Conservation (phyloP, 2,329 filamentous ascomycete genomes). For the Ophiostoma angusticollis region DNA sequence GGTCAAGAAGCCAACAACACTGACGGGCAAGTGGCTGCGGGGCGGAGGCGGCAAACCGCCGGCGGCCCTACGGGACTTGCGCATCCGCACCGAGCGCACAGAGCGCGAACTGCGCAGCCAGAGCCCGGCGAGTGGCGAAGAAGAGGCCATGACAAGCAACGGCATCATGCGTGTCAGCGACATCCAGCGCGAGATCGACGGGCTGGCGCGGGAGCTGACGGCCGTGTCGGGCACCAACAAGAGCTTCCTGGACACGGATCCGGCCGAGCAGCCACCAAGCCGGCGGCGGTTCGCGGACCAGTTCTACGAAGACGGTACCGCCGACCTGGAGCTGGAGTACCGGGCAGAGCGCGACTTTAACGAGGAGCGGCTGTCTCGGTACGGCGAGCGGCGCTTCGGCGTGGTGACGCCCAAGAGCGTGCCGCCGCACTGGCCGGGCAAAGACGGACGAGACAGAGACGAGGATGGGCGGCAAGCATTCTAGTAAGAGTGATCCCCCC, state of each 20-base stretch:
- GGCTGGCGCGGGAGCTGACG: slow-evolving; percentile 16
- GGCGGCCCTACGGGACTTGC: slow-evolving; percentile 11
- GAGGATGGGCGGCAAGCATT: slow-evolving; percentile 3
- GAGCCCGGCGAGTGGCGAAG: slow-evolving; percentile 21
- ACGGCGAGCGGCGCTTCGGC: slow-evolving; percentile 16
- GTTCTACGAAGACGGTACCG: slow-evolving; percentile 18
- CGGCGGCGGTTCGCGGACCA: slow-evolving; percentile 13
- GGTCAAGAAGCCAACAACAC: slow-evolving; percentile 17
- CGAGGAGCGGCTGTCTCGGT: slow-evolving; percentile 18
- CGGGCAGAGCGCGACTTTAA: slow-evolving; percentile 15
- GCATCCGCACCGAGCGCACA: slow-evolving; percentile 13
- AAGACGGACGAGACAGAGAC: background rate
- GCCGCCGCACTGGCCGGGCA: slow-evolving; percentile 1
- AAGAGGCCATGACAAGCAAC: slow-evolving; percentile 24
- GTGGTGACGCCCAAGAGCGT: slow-evolving; percentile 10
- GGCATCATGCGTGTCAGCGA: slow-evolving; percentile 23
- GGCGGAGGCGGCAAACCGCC: slow-evolving; percentile 13
- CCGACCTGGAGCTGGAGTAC: slow-evolving; percentile 17
- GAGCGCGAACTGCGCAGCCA: slow-evolving; percentile 18
- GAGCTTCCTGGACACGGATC: slow-evolving; percentile 1
- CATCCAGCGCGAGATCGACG: slow-evolving; percentile 19
- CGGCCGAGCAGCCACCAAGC: slow-evolving; percentile 10
- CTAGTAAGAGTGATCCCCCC: background rate
- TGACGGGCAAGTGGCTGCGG: slow-evolving; percentile 6
- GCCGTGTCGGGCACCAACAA: slow-evolving; percentile 10